phyloP scores from a whole-genome alignment of 805 yeast genomes.

The Sugiyamaella qingdaonensis region DNA sequence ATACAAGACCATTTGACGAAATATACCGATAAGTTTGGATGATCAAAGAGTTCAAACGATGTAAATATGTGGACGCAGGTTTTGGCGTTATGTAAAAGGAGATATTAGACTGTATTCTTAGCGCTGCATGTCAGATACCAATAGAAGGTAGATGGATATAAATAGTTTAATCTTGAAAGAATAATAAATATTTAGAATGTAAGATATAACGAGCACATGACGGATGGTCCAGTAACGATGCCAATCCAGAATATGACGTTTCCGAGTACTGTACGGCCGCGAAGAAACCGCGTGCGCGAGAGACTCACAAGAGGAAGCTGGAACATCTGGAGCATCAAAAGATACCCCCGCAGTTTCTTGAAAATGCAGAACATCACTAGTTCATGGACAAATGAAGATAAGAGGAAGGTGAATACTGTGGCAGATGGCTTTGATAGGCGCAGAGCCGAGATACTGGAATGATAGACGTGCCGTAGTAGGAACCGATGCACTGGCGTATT shows the following conservation, averaged over 20 bases:
- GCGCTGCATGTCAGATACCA: not conserved
- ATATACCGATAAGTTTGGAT: slow-evolving; percentile 55
- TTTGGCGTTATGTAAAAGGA: not conserved
- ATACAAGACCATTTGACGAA: slow-evolving; percentile 92
- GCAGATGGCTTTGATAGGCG: slow-evolving; percentile 63
- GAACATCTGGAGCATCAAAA: slow-evolving; percentile 75
- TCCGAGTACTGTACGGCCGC: slow-evolving; percentile 57
- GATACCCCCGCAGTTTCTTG: slow-evolving; percentile 71
- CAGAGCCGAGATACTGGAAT: slow-evolving; percentile 76
- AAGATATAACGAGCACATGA: slow-evolving; percentile 79
- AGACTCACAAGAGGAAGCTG: slow-evolving; percentile 77
- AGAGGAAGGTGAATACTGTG: slow-evolving; percentile 51
- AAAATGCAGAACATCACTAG: slow-evolving; percentile 88
- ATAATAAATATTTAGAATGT: slow-evolving; percentile 46
- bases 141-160: not conserved
- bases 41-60: not conserved
- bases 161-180: not conserved
- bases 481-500: slow-evolving; percentile 90
- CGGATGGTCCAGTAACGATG: slow-evolving; percentile 81
- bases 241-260: slow-evolving; percentile 89
- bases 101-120: not conserved
- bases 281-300: slow-evolving; percentile 49
- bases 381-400: slow-evolving; percentile 85
- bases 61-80: not conserved
- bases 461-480: slow-evolving; percentile 88